Base-by-base conservation (phyloP, 1,284 basidiomycete species). In the Irpex sp. region DNA sequence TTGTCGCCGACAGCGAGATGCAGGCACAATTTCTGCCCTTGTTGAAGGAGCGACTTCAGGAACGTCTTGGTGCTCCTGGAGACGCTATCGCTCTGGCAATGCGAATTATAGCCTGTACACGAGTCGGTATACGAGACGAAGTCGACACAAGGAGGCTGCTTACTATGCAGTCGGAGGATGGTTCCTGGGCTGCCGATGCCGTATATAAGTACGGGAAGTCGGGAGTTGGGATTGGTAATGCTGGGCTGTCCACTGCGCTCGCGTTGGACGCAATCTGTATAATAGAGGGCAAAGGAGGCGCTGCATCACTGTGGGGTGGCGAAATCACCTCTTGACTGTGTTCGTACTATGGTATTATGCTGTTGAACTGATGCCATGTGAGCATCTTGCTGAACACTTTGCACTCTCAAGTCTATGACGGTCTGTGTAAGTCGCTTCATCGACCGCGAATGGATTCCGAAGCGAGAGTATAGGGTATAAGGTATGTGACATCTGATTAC, bases 111-210 rank as follows among this genome's bases (percentile, higher is more conserved):
- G 77, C 77, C 0, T 78, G 79, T 49, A 71, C 75, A 1, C 71
- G 70, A 3, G 73, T 83, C 11, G 81, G 79, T 13, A 62, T 83
- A 36, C 66, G 70, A 37, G 73, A 81, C 65, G 74, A 79, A 31
- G 69, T 76, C 15, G 83, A 85, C 68, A 61, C 81, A 13, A 72
- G 75, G 8, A 67, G 70, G 19, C 75, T 84, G 9, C 73, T 82
- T 3, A 69, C 76, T 7, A 66, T 80, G 49, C 82, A 84, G 65
- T 73, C 72, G 61, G 79, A 79, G 63, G 82, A 84, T 64, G 83
- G 83, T n/a, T 78, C 79, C 3, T 84, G 82, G 81, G 77, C 75
- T 39, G 71, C 74, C 9, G 77, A 82, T 4, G 82, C 79, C 78
- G 72, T 83, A 35, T 84, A 82, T 72, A 81, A 78, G 69, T 82